Percentiles rank a stretch among this genome's conserved stretches.
These are phyloP conservation scores for Prunus padus DNA, from an alignment of 306 rosid species.

Conservation along the genomic window DNA sequence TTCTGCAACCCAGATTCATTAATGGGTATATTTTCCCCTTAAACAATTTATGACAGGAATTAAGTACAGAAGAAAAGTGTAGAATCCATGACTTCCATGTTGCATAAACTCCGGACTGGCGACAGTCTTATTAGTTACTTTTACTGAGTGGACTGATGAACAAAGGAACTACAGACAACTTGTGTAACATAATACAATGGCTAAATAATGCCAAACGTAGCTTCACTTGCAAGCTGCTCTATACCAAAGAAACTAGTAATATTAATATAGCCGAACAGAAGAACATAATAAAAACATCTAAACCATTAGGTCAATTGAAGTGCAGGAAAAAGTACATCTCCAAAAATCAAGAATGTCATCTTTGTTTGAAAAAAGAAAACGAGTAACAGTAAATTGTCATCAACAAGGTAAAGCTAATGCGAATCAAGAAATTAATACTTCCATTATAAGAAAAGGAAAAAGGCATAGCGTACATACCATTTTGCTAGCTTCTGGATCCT, in stretches of 20 bases:
- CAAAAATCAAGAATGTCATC: background rate
- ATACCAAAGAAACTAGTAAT: background rate
- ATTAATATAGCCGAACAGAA: background rate
- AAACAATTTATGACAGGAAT: background rate
- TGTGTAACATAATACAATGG: background rate
- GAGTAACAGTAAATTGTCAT: background rate
- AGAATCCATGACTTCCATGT: background rate
- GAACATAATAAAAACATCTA: background rate
- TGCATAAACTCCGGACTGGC: background rate
- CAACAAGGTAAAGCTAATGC: background rate
- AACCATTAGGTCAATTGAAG: background rate
- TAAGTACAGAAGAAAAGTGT: background rate
- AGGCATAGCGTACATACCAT: constrained; percentile 43
- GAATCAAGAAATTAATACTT: constrained; percentile 1
- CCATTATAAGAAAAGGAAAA: constrained; percentile 24
- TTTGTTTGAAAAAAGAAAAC: background rate
- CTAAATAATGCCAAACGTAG: background rate
- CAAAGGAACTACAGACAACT: background rate
- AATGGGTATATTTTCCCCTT: background rate
- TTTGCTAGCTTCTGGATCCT: constrained; percentile 74
- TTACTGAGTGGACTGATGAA: background rate
- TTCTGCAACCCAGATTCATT: background rate
- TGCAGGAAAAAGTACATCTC: background rate
- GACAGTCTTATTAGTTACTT: background rate
- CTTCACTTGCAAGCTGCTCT: background rate